Conservation (phyloP, 202 grass and related monocot species). For the Schoenoplectus triqueter region DNA sequence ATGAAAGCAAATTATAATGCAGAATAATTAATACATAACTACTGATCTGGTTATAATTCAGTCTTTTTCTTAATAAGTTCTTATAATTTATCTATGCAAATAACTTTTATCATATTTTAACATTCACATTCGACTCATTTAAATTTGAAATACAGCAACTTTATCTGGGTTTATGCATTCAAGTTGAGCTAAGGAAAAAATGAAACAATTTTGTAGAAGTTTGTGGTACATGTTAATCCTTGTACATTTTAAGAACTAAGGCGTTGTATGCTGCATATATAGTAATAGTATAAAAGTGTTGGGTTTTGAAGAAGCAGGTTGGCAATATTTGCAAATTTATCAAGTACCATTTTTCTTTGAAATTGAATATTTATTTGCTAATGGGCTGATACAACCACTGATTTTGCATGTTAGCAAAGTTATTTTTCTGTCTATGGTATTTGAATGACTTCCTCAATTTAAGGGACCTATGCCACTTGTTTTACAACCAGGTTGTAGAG, state of each 20-base stretch:
- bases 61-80: constrained; percentile 8
- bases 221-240: neutral
- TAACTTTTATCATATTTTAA: neutral
- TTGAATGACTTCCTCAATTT: constrained; percentile 19
- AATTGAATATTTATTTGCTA: neutral
- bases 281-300: constrained; percentile 4
- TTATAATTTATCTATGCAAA: constrained; percentile 14
- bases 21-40: constrained; percentile 25
- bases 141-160: neutral
- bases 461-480: neutral
- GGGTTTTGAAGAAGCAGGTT: neutral
- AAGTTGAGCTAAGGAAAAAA: constrained; percentile 9
- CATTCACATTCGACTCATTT: neutral
- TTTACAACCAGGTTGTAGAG: constrained; percentile 71
- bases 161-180: constrained; percentile 7
- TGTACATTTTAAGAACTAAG: neutral
- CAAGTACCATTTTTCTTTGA: neutral
- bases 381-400: neutral
- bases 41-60: constrained; percentile 12
- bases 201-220: neutral
- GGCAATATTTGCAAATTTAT: constrained; percentile 10
- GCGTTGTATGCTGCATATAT: neutral
- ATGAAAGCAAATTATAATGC: constrained; percentile 9
- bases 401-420: neutral
- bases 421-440: constrained; percentile 6